phyloP scores from a whole-genome alignment of 345 rosid species.

The Crucihimalaya himalaica region DNA sequence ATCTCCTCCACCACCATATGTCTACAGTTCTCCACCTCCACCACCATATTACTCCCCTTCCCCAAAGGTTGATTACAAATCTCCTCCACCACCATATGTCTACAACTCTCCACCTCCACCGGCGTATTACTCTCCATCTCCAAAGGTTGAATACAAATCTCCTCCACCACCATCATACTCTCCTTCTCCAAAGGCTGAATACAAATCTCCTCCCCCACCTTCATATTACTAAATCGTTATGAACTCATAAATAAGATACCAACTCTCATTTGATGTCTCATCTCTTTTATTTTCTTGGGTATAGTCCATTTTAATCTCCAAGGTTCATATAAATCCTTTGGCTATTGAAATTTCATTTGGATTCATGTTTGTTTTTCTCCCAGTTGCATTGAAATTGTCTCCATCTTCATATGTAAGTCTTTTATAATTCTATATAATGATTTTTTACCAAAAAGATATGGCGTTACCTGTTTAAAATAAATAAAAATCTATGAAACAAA shows the following conservation, averaged over 20 bases:
- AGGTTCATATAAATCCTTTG: background rate
- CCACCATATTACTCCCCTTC: background rate
- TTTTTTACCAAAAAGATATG: background rate
- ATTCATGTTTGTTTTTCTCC: background rate
- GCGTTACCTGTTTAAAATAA: background rate
- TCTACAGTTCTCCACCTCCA: background rate
- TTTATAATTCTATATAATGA: too few species aligned
- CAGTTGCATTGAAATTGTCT: background rate
- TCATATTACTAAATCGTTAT: background rate
- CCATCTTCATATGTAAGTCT: background rate
- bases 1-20: background rate
- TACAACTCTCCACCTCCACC: slow-evolving; percentile 8
- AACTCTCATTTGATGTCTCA: background rate
- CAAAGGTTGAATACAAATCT: background rate
- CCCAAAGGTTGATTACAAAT: background rate
- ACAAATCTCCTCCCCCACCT: slow-evolving; percentile 5
- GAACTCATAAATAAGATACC: background rate
- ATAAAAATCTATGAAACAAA: background rate
- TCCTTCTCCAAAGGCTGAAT: background rate
- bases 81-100: background rate
- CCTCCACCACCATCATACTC: background rate
- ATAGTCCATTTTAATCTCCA: background rate
- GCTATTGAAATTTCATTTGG: slow-evolving; percentile 14
- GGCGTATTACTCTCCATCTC: background rate
- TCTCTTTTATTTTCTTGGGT: background rate